Conservation (phyloP, 495 filamentous ascomycete species). For the Hypoxylon lenormandii region DNA sequence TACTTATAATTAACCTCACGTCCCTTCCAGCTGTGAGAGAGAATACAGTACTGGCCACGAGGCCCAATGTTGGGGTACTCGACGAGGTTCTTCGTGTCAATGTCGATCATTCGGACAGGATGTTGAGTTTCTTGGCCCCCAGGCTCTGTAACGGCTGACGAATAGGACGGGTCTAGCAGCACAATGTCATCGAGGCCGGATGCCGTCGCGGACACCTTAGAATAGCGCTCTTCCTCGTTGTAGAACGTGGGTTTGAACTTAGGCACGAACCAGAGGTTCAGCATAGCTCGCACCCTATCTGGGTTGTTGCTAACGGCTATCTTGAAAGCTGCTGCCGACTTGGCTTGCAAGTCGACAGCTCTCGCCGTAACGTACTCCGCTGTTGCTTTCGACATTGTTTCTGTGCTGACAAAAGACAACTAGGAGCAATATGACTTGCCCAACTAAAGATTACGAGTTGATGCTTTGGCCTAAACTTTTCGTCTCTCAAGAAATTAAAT, state of each 20-base stretch:
- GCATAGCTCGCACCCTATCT: slow-evolving; percentile 48
- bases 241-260: slow-evolving; percentile 49
- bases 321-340: slow-evolving; percentile 35
- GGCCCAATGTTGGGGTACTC: slow-evolving; percentile 45
- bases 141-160: slow-evolving; percentile 16
- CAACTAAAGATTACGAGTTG: neutral
- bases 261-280: slow-evolving; percentile 51
- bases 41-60: slow-evolving; percentile 59
- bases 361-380: slow-evolving; percentile 25
- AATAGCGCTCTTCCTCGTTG: slow-evolving; percentile 20
- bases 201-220: neutral
- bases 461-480: neutral
- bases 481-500: neutral
- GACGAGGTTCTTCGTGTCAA: slow-evolving; percentile 59
- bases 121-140: slow-evolving; percentile 30
- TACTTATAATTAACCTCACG: slow-evolving; percentile 55
- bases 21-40: slow-evolving; percentile 64
- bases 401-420: neutral
- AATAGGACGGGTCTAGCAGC: slow-evolving; percentile 36
- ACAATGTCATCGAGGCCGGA: slow-evolving; percentile 46
- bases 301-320: slow-evolving; percentile 44
- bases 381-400: slow-evolving; percentile 28
- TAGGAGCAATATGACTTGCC: neutral
- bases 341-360: slow-evolving; percentile 34
- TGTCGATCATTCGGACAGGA: slow-evolving; percentile 60